phyloP scores from a whole-genome alignment of 495 filamentous ascomycete species.

The Penicillium bialowiezense region DNA sequence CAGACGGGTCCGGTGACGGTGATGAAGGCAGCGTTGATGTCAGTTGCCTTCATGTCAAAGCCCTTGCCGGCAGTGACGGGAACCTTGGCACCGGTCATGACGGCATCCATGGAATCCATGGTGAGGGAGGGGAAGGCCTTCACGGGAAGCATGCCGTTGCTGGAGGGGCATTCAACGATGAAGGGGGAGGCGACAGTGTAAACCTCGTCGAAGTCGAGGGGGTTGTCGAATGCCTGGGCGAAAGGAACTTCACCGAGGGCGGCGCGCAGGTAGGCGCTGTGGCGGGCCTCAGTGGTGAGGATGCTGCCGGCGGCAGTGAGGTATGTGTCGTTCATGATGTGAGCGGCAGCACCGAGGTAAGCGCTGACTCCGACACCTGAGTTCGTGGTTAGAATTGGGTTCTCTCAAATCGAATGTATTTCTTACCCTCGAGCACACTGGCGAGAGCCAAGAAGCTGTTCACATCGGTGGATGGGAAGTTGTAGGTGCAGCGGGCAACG shows the following conservation, averaged over 20 bases:
- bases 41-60: slow-evolving; percentile 3
- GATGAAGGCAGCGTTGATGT: slow-evolving; percentile 32
- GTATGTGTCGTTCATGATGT: slow-evolving; percentile 49
- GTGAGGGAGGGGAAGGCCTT: slow-evolving; percentile 53
- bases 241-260: slow-evolving; percentile 47
- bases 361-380: slow-evolving; percentile 53
- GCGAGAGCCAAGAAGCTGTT: slow-evolving; percentile 49
- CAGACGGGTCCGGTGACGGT: slow-evolving; percentile 39
- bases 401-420: background rate
- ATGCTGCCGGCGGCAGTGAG: slow-evolving; percentile 62
- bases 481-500: slow-evolving; percentile 54
- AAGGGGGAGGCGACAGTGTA: slow-evolving; percentile 59
- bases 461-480: slow-evolving; percentile 50
- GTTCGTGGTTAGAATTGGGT: background rate
- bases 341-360: slow-evolving; percentile 60
- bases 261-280: slow-evolving; percentile 56
- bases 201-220: slow-evolving; percentile 56
- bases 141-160: slow-evolving; percentile 53
- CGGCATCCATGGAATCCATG: slow-evolving; percentile 7
- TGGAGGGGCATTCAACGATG: slow-evolving; percentile 54
- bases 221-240: slow-evolving; percentile 55
- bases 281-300: slow-evolving; percentile 59
- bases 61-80: slow-evolving; percentile 11
- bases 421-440: slow-evolving; percentile 49
- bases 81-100: slow-evolving; percentile 17